A percentile compares a stretch with the other conserved stretches of the same genome.
phyloP scores from a whole-genome alignment of 495 filamentous ascomycete species.

The Physcia stellaris region DNA sequence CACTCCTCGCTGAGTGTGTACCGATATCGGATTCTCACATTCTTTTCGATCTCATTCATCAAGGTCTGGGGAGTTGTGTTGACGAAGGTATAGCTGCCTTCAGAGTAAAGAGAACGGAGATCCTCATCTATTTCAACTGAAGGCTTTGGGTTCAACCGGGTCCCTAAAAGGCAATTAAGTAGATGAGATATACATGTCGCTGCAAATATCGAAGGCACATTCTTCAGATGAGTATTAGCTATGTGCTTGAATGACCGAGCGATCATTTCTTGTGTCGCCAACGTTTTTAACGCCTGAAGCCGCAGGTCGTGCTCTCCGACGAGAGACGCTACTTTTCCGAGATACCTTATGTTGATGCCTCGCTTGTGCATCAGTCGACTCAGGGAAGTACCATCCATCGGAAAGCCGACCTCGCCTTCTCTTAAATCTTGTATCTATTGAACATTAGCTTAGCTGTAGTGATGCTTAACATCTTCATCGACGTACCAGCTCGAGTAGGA shows the following conservation, averaged over 20 bases:
- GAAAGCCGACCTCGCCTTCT: slow-evolving; percentile 89
- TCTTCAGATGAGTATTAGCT: slow-evolving; percentile 61
- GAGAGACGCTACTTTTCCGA: slow-evolving; percentile 65
- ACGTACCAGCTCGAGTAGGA: slow-evolving; percentile 53
- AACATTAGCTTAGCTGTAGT: too few species aligned
- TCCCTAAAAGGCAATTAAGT: slow-evolving; percentile 85
- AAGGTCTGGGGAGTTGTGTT: slow-evolving; percentile 60
- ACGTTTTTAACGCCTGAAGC: slow-evolving; percentile 57
- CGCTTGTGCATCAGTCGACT: slow-evolving; percentile 87
- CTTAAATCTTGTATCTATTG: slow-evolving; percentile 71
- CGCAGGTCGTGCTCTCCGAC: slow-evolving; percentile 54
- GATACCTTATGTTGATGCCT: slow-evolving; percentile 92
- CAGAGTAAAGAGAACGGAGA: slow-evolving; percentile 59
- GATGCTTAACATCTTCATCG: background rate
- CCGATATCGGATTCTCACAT: slow-evolving; percentile 61
- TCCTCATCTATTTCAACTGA: slow-evolving; percentile 61
- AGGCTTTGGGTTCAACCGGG: slow-evolving; percentile 60
- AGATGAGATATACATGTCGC: slow-evolving; percentile 71
- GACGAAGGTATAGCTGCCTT: slow-evolving; percentile 72
- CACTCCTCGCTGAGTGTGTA: slow-evolving; percentile 58
- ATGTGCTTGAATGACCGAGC: slow-evolving; percentile 89
- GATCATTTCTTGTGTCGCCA: slow-evolving; percentile 86
- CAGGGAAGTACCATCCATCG: slow-evolving; percentile 91
- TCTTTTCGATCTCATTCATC: slow-evolving; percentile 51
- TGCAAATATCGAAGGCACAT: slow-evolving; percentile 64